Evolutionary conservation across 176 grass and related monocot genomes (phyloP), one percentile per base, ranked within the genome.

Genomic region (Oryza glumipatula): DNA sequence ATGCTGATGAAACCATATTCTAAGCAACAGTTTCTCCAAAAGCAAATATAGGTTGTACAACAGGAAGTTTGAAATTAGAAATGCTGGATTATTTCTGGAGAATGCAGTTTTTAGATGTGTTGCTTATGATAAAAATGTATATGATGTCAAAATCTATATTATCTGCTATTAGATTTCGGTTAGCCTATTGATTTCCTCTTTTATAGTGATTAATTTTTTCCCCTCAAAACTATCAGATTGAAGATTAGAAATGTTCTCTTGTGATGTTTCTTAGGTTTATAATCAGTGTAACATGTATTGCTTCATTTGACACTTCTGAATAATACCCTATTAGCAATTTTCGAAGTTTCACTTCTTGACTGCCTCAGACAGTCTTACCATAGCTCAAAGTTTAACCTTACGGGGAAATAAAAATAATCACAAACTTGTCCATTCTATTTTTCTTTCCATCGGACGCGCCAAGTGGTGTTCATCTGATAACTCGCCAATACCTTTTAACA

Each of bases 1-100:
- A 17, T 30, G 2, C 65, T n/a, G 2, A 65, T 8, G 79, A 28
- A 35, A 77, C 73, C 36, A 65, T 77, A 65, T 77, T 77, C 65
- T 26, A 44, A 36, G 5, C 72, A 85, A 22, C 28, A 69, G 74
- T 79, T 79, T 79, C 38, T 61, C 33, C 51, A 24, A 84, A 35
- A 76, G 28, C 39, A 76, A 70, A 32, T 64, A 30, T 49, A 56
- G 45, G 23, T 16, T 66, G 54, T 73, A 54, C 32, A 76, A 22
- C 77, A 81, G 1, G 32, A 51, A 51, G 26, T 66, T 58, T 58
- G 19, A 89, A 24, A 14, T 47, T 60, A 19, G 35, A 67, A 30
- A 26, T n/a, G 48, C 54, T 82, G 72, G 23, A 43, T 64, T 39
- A 11, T 22, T 60, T 32, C 32, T 78, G 65, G 51, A 54, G 51